Conservation (phyloP, 306 rosid species). For the Malus sylvestris region DNA sequence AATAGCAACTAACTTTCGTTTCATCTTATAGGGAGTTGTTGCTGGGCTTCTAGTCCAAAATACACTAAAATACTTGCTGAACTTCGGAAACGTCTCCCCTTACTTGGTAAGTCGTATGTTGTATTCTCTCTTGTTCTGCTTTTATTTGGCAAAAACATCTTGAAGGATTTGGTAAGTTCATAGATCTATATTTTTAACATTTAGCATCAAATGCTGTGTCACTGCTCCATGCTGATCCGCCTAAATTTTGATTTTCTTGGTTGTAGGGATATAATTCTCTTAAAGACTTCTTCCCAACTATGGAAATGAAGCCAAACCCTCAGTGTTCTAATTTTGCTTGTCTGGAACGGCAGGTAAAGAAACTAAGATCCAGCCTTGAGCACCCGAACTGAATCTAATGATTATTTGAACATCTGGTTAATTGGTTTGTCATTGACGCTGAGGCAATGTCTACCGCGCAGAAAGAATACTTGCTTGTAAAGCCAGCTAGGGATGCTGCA, state of each 20-base stretch:
- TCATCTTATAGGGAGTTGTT: constrained; percentile 71
- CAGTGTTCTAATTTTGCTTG: constrained; percentile 90
- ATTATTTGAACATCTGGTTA: neutral
- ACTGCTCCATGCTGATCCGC: neutral
- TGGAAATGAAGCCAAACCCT: constrained; percentile 99
- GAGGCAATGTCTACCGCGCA: constrained; percentile 29
- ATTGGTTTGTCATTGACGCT: neutral
- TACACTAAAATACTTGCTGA: constrained; percentile 79
- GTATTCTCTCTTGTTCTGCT: constrained; percentile 5
- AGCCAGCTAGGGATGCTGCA: constrained; percentile 90
- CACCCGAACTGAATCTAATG: constrained; percentile 1
- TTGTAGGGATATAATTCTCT: constrained; percentile 94
- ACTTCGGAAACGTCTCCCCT: constrained; percentile 78
- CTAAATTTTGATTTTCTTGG: constrained; percentile 19
- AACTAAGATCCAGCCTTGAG: constrained; percentile 11
- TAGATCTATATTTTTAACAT: neutral
- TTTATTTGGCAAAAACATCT: constrained; percentile 2
- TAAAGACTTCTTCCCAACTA: constrained; percentile 90
- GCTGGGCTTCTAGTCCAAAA: constrained; percentile 96
- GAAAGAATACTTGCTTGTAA: constrained; percentile 61
- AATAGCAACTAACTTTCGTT: constrained; percentile 2
- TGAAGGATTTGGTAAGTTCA: neutral
- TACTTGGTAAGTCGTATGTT: constrained; percentile 57
- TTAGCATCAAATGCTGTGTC: neutral
- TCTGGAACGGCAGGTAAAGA: constrained; percentile 67